Percentiles rank a stretch among this genome's conserved stretches.
phyloP scores from a whole-genome alignment of 2,329 filamentous ascomycete species.

The Chalara sp. region DNA sequence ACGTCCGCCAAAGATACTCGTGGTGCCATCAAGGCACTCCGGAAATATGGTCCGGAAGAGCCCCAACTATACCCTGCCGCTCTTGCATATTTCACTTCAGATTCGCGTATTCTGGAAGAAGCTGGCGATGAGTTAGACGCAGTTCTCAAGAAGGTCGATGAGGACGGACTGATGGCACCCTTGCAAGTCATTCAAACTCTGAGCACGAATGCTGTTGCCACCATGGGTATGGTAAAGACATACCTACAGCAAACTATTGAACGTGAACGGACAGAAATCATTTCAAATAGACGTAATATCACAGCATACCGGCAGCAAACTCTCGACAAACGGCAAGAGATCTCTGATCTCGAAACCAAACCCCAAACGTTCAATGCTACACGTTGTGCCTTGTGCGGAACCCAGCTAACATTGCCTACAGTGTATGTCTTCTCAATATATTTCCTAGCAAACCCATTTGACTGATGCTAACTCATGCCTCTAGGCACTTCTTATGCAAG shows the following conservation, averaged over 20 bases:
- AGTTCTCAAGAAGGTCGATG: conserved; percentile 80
- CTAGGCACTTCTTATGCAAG: conserved; percentile 87
- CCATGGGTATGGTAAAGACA: conserved; percentile 94
- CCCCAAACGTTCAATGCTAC: conserved; percentile 87
- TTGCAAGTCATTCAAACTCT: conserved; percentile 94
- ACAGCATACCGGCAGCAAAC: conserved; percentile 81
- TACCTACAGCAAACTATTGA: conserved; percentile 88
- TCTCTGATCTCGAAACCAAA: conserved; percentile 68
- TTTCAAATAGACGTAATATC: conserved; percentile 71
- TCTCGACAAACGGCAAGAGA: conserved; percentile 68
- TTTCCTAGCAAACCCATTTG: neutral
- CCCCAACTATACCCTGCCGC: conserved; percentile 90
- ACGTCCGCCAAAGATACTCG: conserved; percentile 86
- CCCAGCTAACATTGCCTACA: conserved; percentile 71
- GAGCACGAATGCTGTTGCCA: conserved; percentile 72
- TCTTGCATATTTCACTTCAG: conserved; percentile 87
- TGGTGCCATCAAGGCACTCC: conserved; percentile 81
- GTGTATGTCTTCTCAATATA: conserved; percentile 38
- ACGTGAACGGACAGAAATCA: conserved; percentile 81
- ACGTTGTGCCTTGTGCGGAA: conserved; percentile 73
- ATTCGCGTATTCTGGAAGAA: conserved; percentile 72
- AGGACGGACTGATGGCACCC: conserved; percentile 88
- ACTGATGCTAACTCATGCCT: neutral
- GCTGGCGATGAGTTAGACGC: conserved; percentile 78
- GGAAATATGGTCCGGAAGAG: conserved; percentile 87